Evolutionary conservation across 2,329 filamentous ascomycete species (phyloP).

Genomic region (Penicillium sp.): DNA sequence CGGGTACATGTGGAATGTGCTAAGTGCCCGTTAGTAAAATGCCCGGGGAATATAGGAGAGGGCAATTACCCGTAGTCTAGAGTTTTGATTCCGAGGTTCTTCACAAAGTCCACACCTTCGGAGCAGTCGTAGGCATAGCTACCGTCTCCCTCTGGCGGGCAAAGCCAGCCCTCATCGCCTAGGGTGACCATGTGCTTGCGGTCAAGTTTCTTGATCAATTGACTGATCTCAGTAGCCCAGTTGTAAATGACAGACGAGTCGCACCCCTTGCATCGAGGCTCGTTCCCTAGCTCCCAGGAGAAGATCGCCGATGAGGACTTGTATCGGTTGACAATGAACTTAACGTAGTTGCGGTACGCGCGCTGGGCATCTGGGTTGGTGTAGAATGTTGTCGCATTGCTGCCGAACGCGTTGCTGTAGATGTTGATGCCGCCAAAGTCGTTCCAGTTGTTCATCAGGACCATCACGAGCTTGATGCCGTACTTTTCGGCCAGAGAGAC

Average conservation of each 20-base stretch:
- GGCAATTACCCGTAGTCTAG: conserved; percentile 43
- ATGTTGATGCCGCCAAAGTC: conserved; percentile 69
- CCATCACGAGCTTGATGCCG: conserved; percentile 64
- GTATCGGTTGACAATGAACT: conserved; percentile 64
- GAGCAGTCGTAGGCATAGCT: conserved; percentile 56
- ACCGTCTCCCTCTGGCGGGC: conserved; percentile 48
- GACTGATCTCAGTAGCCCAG: conserved; percentile 56
- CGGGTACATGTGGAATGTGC: conserved; percentile 56
- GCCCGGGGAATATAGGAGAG: too few relatives aligned
- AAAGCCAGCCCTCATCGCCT: conserved; percentile 64
- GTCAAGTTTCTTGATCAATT: conserved; percentile 59
- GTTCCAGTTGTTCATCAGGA: conserved; percentile 67
- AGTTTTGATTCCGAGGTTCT: conserved; percentile 60
- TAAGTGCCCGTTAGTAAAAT: not conserved
- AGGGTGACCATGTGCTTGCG: conserved; percentile 64
- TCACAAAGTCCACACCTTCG: conserved; percentile 58
- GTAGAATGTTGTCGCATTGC: conserved; percentile 60
- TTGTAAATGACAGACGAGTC: conserved; percentile 61
- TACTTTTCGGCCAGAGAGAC: conserved; percentile 63
- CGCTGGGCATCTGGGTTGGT: conserved; percentile 57
- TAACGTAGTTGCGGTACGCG: conserved; percentile 67
- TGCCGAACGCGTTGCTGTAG: conserved; percentile 61
- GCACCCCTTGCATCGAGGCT: conserved; percentile 68
- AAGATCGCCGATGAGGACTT: conserved; percentile 63
- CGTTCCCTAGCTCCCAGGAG: conserved; percentile 71